Evolutionary conservation across 2,329 filamentous ascomycete genomes (phyloP).

Genomic region (Fusarium tricinctum): DNA sequence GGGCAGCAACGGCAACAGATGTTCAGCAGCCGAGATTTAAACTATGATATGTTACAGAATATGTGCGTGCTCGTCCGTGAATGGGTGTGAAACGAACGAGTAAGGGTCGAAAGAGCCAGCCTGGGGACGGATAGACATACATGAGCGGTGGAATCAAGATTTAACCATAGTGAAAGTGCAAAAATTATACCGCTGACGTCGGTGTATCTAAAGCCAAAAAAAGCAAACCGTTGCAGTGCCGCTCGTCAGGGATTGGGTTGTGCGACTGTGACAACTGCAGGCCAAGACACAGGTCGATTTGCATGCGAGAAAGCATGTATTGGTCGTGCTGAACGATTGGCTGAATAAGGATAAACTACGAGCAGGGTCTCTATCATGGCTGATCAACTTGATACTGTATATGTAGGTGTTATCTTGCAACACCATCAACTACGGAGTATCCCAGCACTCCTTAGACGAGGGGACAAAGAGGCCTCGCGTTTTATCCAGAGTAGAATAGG

Average conservation of each 20-base stretch:
- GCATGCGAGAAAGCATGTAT: conserved; percentile 43
- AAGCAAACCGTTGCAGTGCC: conserved; percentile 33
- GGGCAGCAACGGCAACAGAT: conserved; percentile 30
- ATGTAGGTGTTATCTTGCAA: neutral
- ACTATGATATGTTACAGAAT: conserved; percentile 27
- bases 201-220: conserved; percentile 8
- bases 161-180: conserved; percentile 31
- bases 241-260: conserved; percentile 30
- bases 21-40: conserved; percentile 25
- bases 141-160: conserved; percentile 37
- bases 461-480: conserved; percentile 34
- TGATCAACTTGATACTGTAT: neutral
- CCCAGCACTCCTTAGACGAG: neutral
- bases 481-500: conserved; percentile 23
- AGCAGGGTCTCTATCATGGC: conserved; percentile 19
- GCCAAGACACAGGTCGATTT: conserved; percentile 46
- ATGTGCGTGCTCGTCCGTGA: conserved; percentile 8
- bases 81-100: neutral
- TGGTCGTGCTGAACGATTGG: conserved; percentile 42
- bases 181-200: conserved; percentile 35
- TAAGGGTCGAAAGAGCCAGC: conserved; percentile 13
- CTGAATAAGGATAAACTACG: conserved; percentile 5
- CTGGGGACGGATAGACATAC: conserved; percentile 10
- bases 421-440: conserved; percentile 2
- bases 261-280: conserved; percentile 42